These are phyloP conservation scores for Lenwebbia sp. DNA, from an alignment of 345 rosid genomes.

Conservation along the genomic window DNA sequence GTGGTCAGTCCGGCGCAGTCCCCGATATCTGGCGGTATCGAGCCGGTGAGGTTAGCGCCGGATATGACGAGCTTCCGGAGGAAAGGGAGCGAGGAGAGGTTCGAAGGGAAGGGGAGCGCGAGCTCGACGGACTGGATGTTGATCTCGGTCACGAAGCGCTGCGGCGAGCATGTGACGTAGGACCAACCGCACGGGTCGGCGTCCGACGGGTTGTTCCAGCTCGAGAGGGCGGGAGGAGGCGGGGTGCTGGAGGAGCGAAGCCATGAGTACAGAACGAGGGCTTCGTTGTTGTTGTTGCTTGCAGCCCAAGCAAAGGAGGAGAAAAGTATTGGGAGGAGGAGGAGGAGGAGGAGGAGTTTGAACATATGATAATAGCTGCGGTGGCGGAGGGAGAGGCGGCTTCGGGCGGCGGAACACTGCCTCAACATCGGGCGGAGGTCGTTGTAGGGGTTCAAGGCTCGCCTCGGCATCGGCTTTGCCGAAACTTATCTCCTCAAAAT, in stretches of 20 bases:
- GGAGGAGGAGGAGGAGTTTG: slow-evolving; percentile 2
- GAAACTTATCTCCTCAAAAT: not conserved
- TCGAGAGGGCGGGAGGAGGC: slow-evolving; percentile 27
- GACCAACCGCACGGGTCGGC: slow-evolving; percentile 63
- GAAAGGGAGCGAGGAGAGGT: slow-evolving; percentile 34
- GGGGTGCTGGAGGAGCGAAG: slow-evolving; percentile 29
- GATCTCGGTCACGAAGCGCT: slow-evolving; percentile 41
- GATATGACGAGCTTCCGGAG: slow-evolving; percentile 47
- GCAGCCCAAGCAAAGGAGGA: slow-evolving; percentile 6
- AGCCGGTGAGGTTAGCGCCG: slow-evolving; percentile 56
- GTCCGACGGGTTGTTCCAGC: slow-evolving; percentile 44
- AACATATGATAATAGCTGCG: not conserved
- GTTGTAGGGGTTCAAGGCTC: not conserved
- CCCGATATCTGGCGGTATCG: slow-evolving; percentile 43
- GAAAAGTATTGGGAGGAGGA: slow-evolving; percentile 13
- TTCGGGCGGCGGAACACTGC: slow-evolving; percentile 8
- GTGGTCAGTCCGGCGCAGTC: slow-evolving; percentile 27
- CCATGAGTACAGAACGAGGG: slow-evolving; percentile 36
- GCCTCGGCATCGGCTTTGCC: slow-evolving; percentile 45
- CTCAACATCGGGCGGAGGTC: slow-evolving; percentile 1
- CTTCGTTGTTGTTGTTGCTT: slow-evolving; percentile 39
- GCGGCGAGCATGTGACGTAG: slow-evolving; percentile 41
- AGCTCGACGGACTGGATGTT: slow-evolving; percentile 43
- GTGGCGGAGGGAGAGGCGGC: slow-evolving; percentile 2
- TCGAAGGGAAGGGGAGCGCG: slow-evolving; percentile 50